phyloP scores from a whole-genome alignment of 2,329 filamentous ascomycete genomes.

The Parastagonospora avenae region DNA sequence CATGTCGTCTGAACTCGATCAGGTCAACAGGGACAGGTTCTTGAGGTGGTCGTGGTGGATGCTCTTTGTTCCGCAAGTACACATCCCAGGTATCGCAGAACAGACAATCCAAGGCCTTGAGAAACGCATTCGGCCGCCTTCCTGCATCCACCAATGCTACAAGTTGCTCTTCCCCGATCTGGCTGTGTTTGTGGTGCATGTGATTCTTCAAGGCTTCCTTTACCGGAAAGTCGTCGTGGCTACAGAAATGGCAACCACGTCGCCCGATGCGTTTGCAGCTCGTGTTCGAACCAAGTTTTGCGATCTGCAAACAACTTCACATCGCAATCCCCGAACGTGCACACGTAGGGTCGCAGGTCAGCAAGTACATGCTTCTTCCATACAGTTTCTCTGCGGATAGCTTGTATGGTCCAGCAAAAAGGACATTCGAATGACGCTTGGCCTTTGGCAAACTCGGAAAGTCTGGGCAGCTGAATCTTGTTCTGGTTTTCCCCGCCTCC shows the following conservation, averaged over 20 bases:
- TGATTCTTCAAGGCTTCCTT: conserved; percentile 9
- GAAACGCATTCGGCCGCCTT: conserved; percentile 1
- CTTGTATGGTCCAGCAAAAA: conserved; percentile 23
- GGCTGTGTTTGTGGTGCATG: conserved; percentile 10
- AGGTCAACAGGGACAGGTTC: conserved; percentile 11
- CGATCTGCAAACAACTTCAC: conserved; percentile 22
- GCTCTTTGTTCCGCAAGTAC: conserved; percentile 2
- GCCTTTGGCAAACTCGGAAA: conserved; percentile 7
- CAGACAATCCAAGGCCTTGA: conserved; percentile 13
- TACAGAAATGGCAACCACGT: conserved; percentile 25
- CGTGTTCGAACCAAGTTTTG: conserved; percentile 25
- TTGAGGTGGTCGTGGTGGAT: conserved; percentile 4
- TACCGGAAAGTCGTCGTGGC: conserved; percentile 1
- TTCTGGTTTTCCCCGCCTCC: conserved; percentile 1
- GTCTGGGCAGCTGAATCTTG: conserved; percentile 1
- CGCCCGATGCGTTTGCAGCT: conserved; percentile 16
- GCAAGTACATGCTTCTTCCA: conserved; percentile 11
- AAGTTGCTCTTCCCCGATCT: conserved; percentile 8
- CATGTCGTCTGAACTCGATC: conserved; percentile 15
- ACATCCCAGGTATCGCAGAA: conserved; percentile 13
- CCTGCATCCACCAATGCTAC: conserved; percentile 9
- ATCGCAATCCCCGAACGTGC: conserved; percentile 21
- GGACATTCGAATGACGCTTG: conserved; percentile 26
- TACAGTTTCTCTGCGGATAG: conserved; percentile 8
- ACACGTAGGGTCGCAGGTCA: conserved; percentile 25